phyloP scores from a whole-genome alignment of 2,329 filamentous ascomycete species.

The Exophiala mesophila region DNA sequence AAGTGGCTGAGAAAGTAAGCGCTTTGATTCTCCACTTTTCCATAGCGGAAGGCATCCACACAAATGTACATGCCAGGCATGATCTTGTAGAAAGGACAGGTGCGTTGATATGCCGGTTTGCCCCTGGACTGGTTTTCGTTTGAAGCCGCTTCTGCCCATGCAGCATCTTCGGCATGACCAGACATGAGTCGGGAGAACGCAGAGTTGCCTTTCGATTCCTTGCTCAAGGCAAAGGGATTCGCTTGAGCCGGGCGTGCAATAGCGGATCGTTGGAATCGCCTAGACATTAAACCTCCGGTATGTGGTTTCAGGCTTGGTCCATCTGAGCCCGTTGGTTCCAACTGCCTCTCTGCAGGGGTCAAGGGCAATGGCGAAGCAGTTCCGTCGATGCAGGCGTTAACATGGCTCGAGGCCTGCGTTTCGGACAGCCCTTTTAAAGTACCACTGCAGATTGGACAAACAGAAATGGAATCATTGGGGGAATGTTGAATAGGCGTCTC shows the following conservation, averaged over 20 bases:
- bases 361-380: conserved; percentile 59
- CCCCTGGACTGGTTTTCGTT: conserved; percentile 72
- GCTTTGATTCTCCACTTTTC: conserved; percentile 82
- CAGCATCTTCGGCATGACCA: conserved; percentile 78
- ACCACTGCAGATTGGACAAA: conserved; percentile 74
- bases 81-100: conserved; percentile 98
- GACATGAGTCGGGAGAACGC: conserved; percentile 95
- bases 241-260: conserved; percentile 73
- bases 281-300: conserved; percentile 38
- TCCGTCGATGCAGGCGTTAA: conserved; percentile 89
- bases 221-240: conserved; percentile 63
- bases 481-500: conserved; percentile 8
- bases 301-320: conserved; percentile 34
- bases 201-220: conserved; percentile 48
- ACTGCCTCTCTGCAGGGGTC: too few species aligned
- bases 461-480: conserved; percentile 29
- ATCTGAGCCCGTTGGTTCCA: too few species aligned
- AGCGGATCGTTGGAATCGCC: conserved; percentile 61
- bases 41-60: conserved; percentile 94
- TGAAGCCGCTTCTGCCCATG: conserved; percentile 83
- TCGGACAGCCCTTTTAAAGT: conserved; percentile 56
- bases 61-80: conserved; percentile 88
- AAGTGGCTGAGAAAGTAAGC: conserved; percentile 98
- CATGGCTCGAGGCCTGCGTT: conserved; percentile 68
- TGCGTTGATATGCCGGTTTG: conserved; percentile 80